Evolutionary conservation across 495 filamentous ascomycete species (phyloP).

Genomic region (Penicillium diatomitis): DNA sequence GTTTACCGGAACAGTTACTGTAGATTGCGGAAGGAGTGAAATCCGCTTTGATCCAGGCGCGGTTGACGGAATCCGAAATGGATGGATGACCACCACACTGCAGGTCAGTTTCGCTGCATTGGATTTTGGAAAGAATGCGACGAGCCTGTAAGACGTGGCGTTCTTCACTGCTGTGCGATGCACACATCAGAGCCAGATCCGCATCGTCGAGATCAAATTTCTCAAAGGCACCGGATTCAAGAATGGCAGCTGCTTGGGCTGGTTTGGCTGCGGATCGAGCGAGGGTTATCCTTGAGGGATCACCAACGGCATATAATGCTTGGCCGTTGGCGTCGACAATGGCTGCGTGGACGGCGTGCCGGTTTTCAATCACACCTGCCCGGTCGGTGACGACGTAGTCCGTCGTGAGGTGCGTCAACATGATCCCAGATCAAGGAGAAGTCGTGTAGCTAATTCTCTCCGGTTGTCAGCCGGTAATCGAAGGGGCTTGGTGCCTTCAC

Average conservation of each 20-base stretch:
- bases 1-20: constrained; percentile 36
- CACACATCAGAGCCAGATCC: constrained; percentile 35
- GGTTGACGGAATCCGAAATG: constrained; percentile 18
- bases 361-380: constrained; percentile 26
- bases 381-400: constrained; percentile 21
- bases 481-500: background rate
- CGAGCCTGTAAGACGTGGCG: constrained; percentile 21
- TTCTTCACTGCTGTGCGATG: constrained; percentile 37
- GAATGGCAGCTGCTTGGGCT: constrained; percentile 26
- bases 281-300: constrained; percentile 29
- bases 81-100: constrained; percentile 30
- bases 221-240: constrained; percentile 23
- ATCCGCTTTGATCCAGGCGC: constrained; percentile 29
- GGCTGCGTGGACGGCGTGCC: constrained; percentile 29
- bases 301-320: constrained; percentile 25
- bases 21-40: constrained; percentile 20
- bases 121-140: constrained; percentile 18
- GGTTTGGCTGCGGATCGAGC: constrained; percentile 36
- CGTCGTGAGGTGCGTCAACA: constrained; percentile 9
- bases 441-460: too few relatives aligned
- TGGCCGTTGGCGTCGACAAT: constrained; percentile 22
- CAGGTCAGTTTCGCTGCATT: constrained; percentile 5
- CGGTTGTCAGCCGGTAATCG: background rate
- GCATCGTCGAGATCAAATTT: constrained; percentile 25
- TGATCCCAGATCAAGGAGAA: background rate